These are phyloP conservation scores for Epichloe festucae DNA, from an alignment of 2,329 filamentous ascomycete genomes.

Conservation along the genomic window DNA sequence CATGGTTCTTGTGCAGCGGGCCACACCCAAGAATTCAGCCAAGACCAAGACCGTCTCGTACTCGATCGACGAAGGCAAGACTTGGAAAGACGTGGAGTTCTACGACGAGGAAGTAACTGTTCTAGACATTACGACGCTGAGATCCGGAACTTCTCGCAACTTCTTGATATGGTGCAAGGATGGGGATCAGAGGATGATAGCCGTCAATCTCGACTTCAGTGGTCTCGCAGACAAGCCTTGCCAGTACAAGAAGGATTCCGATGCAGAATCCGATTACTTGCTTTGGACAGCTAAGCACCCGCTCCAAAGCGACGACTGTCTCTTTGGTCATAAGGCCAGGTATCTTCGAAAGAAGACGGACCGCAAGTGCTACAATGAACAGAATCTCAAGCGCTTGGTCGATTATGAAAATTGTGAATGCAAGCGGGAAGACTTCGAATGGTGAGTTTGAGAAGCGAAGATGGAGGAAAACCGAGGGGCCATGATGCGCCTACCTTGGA, in stretches of 20 bases:
- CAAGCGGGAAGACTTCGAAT: constrained; percentile 79
- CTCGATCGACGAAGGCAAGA: constrained; percentile 66
- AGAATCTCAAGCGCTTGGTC: constrained; percentile 57
- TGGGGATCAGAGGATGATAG: constrained; percentile 45
- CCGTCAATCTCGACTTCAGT: constrained; percentile 81
- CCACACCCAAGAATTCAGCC: constrained; percentile 51
- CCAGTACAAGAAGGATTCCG: constrained; percentile 45
- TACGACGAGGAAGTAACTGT: constrained; percentile 57
- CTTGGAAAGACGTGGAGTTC: constrained; percentile 68
- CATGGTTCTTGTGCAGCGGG: constrained; percentile 71
- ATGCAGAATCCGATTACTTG: constrained; percentile 55
- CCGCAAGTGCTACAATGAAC: constrained; percentile 69
- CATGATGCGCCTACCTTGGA: constrained; percentile 17
- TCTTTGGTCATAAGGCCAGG: constrained; percentile 82
- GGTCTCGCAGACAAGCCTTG: constrained; percentile 65
- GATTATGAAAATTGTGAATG: constrained; percentile 71
- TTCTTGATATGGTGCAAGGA: constrained; percentile 77
- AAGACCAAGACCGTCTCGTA: constrained; percentile 61
- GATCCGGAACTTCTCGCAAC: constrained; percentile 78
- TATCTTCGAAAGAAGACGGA: constrained; percentile 85
- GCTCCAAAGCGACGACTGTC: constrained; percentile 60
- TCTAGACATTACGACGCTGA: constrained; percentile 72
- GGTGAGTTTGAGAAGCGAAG: constrained; percentile 34
- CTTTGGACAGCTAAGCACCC: constrained; percentile 84
- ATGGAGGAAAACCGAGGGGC: no score